Conservation (phyloP, 805 yeast species). For the Starmera dryadoides region DNA sequence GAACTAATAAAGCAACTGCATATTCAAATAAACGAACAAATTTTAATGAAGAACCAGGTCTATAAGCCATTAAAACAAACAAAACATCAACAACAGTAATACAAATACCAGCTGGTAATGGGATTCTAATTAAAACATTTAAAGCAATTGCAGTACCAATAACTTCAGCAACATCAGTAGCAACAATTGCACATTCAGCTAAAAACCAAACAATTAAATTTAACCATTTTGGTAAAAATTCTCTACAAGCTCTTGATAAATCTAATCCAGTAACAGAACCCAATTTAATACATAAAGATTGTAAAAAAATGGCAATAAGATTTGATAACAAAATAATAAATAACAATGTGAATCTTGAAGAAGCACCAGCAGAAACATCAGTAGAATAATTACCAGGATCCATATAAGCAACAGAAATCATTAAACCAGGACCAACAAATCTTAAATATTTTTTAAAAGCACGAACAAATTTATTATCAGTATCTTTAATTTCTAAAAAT, state of each 20-base stretch:
- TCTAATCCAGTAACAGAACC: slow-evolving; percentile 90
- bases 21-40: slow-evolving; percentile 71
- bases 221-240: slow-evolving; percentile 59
- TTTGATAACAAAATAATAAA: slow-evolving; percentile 74
- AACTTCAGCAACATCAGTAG: slow-evolving; percentile 92
- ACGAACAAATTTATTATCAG: slow-evolving; percentile 10
- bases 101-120: slow-evolving; percentile 71
- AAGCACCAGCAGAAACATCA: slow-evolving; percentile 83
- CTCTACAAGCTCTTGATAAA: slow-evolving; percentile 76
- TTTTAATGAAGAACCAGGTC: slow-evolving; percentile 66
- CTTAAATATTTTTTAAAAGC: slow-evolving; percentile 45
- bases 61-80: slow-evolving; percentile 71
- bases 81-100: slow-evolving; percentile 78
- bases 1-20: slow-evolving; percentile 64
- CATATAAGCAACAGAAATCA: slow-evolving; percentile 86
- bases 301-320: slow-evolving; percentile 75
- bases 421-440: slow-evolving; percentile 82
- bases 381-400: slow-evolving; percentile 94
- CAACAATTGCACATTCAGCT: slow-evolving; percentile 84
- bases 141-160: slow-evolving; percentile 89
- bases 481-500: slow-evolving; percentile 9
- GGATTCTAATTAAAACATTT: slow-evolving; percentile 67
- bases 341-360: slow-evolving; percentile 63
- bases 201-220: slow-evolving; percentile 60
- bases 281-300: slow-evolving; percentile 73